Evolutionary conservation across 306 rosid species (phyloP), one percentile per base, ranked within the genome.

Genomic region (Vigna radiata): DNA sequence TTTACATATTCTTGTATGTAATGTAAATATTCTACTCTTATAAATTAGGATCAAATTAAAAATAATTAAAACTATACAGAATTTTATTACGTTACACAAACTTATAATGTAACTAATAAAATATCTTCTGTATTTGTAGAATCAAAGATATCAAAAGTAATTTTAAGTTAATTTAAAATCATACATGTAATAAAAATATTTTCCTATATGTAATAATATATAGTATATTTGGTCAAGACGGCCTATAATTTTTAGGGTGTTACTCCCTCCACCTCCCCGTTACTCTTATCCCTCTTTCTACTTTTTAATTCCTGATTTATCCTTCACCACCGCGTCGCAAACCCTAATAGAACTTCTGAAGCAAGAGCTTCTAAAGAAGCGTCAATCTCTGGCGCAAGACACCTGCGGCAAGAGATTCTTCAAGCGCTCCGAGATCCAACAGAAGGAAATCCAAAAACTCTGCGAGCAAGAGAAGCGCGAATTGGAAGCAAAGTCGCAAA

Each of bases 361-460:
- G 88, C 91, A 91, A 73, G 98, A 96, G 82, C 86, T 92, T 64
- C 88, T 85, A 14, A 86, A 85, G 87, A 96, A 96, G 78, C 97
- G 97, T 49, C 91, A 92, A 72, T 54, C 88, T 44, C 88, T 96
- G 2, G 86, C 92, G 21, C 85, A 85, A 72, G 91, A 81, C 21
- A 86, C 94, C 54, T 98, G 97, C 39, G 97, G 98, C 56, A 91
- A 85, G 77, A 84, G 87, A n/a, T 11, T 82, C 73, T 91, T 96
- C 87, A 96, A 96, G 86, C 98, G 97, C 65, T 93, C 97, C 46
- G 99, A 96, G 79, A 89, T 92, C 76, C 97, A 96, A 43, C 89
- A 89, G 82, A 96, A 88, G 68, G 83, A 82, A 73, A 89, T 92
- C 79, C 98, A 96, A 61, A 90, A 88, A 85, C 94, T 92, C 36